Evolutionary conservation across 345 rosid species (phyloP), one percentile per base, ranked within the genome.

Genomic region (Bruguiera parviflora): DNA sequence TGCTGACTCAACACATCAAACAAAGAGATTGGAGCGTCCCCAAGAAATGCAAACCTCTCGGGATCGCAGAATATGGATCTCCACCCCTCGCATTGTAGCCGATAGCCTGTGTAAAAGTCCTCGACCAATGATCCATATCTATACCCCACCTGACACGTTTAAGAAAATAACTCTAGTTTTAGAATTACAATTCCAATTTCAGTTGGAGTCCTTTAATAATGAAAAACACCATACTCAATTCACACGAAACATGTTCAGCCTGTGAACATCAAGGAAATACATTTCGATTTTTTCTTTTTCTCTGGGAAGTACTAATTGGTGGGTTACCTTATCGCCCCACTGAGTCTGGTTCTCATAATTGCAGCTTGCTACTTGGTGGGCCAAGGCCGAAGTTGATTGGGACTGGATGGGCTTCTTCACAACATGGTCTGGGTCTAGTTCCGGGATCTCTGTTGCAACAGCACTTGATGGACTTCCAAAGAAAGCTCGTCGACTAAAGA

Each of bases 91-190:
- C 96, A 81, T 0, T 87, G 84, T 28, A 92, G 75, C 13, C 24
- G 59, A 57, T 73, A 87, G 0, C 91, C 87, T 8, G 98, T 88
- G 76, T 71, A 84, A 60, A 49, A 84, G 74, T 90, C 95, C 77
- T 92, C 96, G 18, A 86, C 89, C 47, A 92, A 58, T 1, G 96
- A 84, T 0, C 96, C 96, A 65, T 90, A 92, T 56, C 87, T 73
- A 24, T 78, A 81, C 0, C 98, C 98, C 32, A 75, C 73, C 92
- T 90, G 80, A 70, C 21, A 63, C 19, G 6, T 53, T 27, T 8
- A 37, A 37, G 11, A 9, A 8, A 9, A 37, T 37, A 9, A 1
- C 43, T 8, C 2, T 1, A 32, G 1, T 32, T 37, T 1, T 1
- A 1, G 3, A 33, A 33, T 5, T 33, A 8, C 0, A 8, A 37